Base-by-base conservation (phyloP, 257 asterid genomes). In the Coffea eugenioides region DNA sequence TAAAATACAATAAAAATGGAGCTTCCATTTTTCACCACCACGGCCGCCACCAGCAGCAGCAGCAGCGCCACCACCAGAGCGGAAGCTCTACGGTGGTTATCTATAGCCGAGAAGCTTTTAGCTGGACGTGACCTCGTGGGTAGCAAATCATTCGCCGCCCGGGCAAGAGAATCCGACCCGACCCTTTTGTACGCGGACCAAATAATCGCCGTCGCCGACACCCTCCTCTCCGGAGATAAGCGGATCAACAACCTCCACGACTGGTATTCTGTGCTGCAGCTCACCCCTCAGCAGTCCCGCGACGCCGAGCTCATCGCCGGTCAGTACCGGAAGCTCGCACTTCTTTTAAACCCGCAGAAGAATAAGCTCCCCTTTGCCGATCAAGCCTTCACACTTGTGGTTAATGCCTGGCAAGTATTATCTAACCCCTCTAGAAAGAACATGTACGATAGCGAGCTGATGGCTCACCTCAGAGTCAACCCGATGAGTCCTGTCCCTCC, bases 131-230 rank as follows among this genome's bases (percentile, higher is more conserved):
- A 96, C 87, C 84, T 92, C 1, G 75, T 92, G 46, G 97, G 97
- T 0, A 87, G 97, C 92, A 96, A 92, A 82, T 88, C 98, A 2
- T 91, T 94, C 79, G 99, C 98, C 23, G 86, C 89, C 78, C 97
- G 98, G 2, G 99, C 98, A 39, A 92, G 96, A 49, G 99, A 94
- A 73, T 85, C 94, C 76, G 98, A 94, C 92, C 97, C 97, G 74
- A 85, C 89, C 61, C 91, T 92, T 16, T 20, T 90, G 27, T 90
- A 83, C 75, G 97, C 98, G 23, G 97, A 94, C 83, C 97, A 90
- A 85, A 90, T 96, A 73, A 89, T 96, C 4, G 95, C 97, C 49
- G 93, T 96, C 8, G 95, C 86, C 46, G 98, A 96, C 81, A 94
- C 99, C 56, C 90, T 96, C 15, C 83, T 94, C 80, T 93, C 97